Evolutionary conservation across 2,329 filamentous ascomycete genomes (phyloP), one percentile per base, ranked within the genome.

Genomic region (Fonsecaea pugnacius): DNA sequence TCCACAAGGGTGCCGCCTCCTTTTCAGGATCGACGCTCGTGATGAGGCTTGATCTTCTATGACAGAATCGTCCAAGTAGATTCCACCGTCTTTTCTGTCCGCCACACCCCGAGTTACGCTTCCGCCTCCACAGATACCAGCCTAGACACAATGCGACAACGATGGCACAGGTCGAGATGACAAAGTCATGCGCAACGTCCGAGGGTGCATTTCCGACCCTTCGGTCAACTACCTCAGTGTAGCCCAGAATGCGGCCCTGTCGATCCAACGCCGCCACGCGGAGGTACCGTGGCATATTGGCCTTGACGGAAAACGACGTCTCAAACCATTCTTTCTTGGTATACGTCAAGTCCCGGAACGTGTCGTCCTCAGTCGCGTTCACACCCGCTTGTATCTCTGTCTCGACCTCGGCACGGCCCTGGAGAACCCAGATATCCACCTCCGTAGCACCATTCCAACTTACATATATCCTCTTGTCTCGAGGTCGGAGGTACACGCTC

Each of bases 371-470:
- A 3, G 43, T 24, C 9, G 18, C 18, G 24, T 48, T 48, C 24
- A 48, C 4, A 24, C 18, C 43, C 12, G 2, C 4, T 10, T 9
- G 18, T 4, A 14, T 24, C 43, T 24, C 43, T 12, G 18, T 24
- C 21, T 24, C 18, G 2, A 10, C 24, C 9, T 48, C 43, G 10
- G 18, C 43, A 24, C 21, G 43, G 43, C 43, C 53, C 21, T 55
- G 53, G 30, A 55, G 21, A 6, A 38, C 12, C 67, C 67, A 69
- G 12, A 27, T 58, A 18, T 60, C 40, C 38, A 74, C 75, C 68
- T 80, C 76, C 0, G 79, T 81, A 4, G 80, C 79, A 0, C 79
- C 79, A 51, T 82, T 82, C 80, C 79, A 82, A 68, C 77, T 78
- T 2, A 78, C 77, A 54, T 55, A 38, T 10, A 40, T 10, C 12